Evolutionary conservation across 345 rosid genomes (phyloP), one percentile per base, ranked within the genome.

Genomic region (Trapa bicornis): DNA sequence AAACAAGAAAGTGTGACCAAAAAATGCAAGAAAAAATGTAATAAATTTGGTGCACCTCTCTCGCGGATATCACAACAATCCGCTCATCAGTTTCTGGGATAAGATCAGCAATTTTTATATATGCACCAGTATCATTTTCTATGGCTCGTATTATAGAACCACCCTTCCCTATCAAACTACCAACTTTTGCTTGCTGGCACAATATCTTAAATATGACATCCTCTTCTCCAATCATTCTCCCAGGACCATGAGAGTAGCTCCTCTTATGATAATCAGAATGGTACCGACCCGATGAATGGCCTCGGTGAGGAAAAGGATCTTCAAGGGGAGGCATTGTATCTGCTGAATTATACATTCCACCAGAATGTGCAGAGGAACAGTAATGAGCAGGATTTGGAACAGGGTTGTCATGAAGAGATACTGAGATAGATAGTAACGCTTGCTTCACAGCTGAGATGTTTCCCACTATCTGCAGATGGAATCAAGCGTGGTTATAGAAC

Each of bases 101-200:
- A 35, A 77, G 75, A 74, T 89, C 90, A 17, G 81, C 81, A 6
- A 89, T 82, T 78, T 87, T 86, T 73, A 89, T 87, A 37, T 76
- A 74, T 0, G 96, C 90, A 36, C 96, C 96, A 13, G 92, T 89
- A 66, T 89, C 96, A 67, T 80, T 78, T 67, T 89, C 87, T 79
- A 89, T 13, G 60, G 77, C 79, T 38, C 83, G 75, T 65, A 89
- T 73, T 45, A 83, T 79, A 39, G 83, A 80, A 67, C 96, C 96
- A 63, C 92, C 92, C 76, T 85, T 89, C 72, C 96, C 96, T 61
- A 89, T 89, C 85, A 86, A 77, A 69, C 86, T 82, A 38, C 92
- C 92, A 71, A 89, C 90, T 78, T 85, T 89, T 71, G 85, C 92
- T 73, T 71, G 85, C 41, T 83, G 90, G 73, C 92, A 89, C 22